Evolutionary conservation across 2,329 filamentous ascomycete genomes (phyloP), one percentile per base, ranked within the genome.

Genomic region (Teratosphaeria zuluensis): DNA sequence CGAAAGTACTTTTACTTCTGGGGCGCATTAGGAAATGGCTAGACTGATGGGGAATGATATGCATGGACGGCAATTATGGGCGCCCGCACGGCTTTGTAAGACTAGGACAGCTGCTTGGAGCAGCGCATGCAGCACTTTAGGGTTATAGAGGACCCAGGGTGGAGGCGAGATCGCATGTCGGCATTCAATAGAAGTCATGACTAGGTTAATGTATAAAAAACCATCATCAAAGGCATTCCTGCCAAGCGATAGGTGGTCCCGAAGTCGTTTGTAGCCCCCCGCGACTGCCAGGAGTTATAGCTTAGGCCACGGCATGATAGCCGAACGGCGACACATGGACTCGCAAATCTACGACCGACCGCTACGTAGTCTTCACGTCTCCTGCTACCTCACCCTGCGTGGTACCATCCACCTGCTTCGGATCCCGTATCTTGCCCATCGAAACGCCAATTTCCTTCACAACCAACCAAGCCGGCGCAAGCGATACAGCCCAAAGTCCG

Each of bases 381-480:
- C 21, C 24, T 16, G 21, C 51, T 2, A 21, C 12, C 51, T 53
- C 19, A 30, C 6, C 30, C 42, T 5, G 42, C 42, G 42, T 21
- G n/a, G 16, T 48, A 8, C 9, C 42, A 11, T 53, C 51, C 51
- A 6, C 24, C 51, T 31, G 28, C 59, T 48, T 57, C 51, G 57
- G 48, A 31, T 65, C 61, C 19, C 56, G 57, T 21, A 61, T 55
- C 32, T 61, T 59, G 11, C 63, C 64, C 14, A 56, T 57, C 11
- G 48, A 60, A 16, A 65, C 65, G 0, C 83, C 83, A 65, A 86
- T 79, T 7, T 83, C 72, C 46, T 77, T 78, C 8, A 89, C 65
- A 0, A 90, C 82, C 16, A 87, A 64, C 87, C 86, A 90, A 0
- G 84, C 85, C 0, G 87, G 87, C 1, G 79, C 63, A 11, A 90